Evolutionary conservation across 2,329 filamentous ascomycete genomes (phyloP), one percentile per base, ranked within the genome.

Genomic region (Neurospora crassa): DNA sequence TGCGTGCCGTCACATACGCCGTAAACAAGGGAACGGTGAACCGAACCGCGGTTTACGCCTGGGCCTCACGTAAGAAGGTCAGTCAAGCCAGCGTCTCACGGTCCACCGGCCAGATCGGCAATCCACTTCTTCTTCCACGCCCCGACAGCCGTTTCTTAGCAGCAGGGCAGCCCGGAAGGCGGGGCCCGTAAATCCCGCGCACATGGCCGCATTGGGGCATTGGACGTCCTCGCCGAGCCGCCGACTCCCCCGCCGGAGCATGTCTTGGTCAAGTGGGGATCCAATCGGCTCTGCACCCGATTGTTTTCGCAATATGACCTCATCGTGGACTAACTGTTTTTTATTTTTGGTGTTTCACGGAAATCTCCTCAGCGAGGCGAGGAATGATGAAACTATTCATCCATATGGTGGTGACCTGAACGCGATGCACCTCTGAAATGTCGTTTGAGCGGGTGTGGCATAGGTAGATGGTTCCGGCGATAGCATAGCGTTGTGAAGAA

Each of bases 281-380:
- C 70, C 45, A 67, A 69, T 71, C 69, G 72, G 69, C 40, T 70
- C 42, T 24, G 24, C 12, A 45, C 53, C 72, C 72, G 69, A 70
- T 40, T 40, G 43, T 70, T 16, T 70, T 69, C 68, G 67, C 59
- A 67, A 72, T 41, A 74, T 74, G 72, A 71, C 72, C 70, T 73
- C 74, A 74, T 72, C 71, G 71, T 24, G 10, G 20, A 20, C 63
- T 68, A 69, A 68, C 68, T 29, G 29, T 29, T 29, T 40, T 20
- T n/a, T n/a, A n/a, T n/a, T n/a, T 7, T 14, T 59, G 14, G 2
- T 34, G 47, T 59, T 59, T 59, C 47, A 59, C 29, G 47, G 18
- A 34, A 18, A 34, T 16, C 6, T 34, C 47, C 10, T 34, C 7
- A 34, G 24, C 24, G 2, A 18, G 1, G 53, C 18, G 24, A 34